phyloP scores from a whole-genome alignment of 352 stramenopile species.

The Globisporangium recalcitrans region DNA sequence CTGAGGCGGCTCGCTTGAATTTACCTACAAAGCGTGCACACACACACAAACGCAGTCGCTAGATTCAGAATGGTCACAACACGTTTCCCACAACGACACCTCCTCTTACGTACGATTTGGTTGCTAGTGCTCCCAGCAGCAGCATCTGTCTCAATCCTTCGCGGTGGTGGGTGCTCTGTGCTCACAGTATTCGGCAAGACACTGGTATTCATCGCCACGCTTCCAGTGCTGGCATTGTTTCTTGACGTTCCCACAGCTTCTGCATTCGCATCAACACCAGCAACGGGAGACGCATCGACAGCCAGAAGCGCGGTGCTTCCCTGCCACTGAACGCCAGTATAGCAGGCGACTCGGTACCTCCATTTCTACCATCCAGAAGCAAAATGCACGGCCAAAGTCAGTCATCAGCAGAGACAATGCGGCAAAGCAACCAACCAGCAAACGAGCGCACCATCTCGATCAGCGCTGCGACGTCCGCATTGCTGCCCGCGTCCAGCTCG shows the following conservation, averaged over 20 bases:
- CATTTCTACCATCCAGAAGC: slow-evolving; percentile 26
- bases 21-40: neutral
- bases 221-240: neutral
- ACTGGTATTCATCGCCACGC: neutral
- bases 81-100: neutral
- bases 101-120: neutral
- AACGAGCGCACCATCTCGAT: slow-evolving; percentile 30
- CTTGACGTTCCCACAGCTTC: neutral
- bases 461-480: slow-evolving; percentile 14
- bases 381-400: neutral
- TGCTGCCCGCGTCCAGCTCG: slow-evolving; percentile 20
- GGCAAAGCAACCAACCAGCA: neutral
- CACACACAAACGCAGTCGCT: neutral
- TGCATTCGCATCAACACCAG: neutral
- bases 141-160: neutral
- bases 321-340: slow-evolving; percentile 22
- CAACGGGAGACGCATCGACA: neutral
- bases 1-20: neutral
- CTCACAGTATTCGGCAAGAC: neutral
- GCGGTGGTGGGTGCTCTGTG: neutral
- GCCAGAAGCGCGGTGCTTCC: neutral
- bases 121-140: neutral
- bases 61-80: neutral
- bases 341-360: slow-evolving; percentile 30
- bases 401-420: neutral